Evolutionary conservation across 176 grass and related monocot species (phyloP).

Genomic region (Avena eriantha): DNA sequence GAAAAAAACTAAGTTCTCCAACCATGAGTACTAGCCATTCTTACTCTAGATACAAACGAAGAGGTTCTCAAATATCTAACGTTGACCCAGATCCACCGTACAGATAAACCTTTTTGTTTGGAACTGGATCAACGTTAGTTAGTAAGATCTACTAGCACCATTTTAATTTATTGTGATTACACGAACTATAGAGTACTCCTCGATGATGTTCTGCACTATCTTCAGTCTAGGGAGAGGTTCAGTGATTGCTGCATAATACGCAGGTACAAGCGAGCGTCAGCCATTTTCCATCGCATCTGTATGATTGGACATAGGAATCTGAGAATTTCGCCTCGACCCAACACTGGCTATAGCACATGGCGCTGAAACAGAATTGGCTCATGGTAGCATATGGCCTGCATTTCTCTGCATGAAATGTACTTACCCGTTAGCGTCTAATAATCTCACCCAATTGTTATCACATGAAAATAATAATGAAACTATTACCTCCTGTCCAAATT

Average conservation of each 20-base stretch:
- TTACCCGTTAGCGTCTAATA: not conserved
- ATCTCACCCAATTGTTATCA: not conserved
- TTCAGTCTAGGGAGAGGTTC: not conserved
- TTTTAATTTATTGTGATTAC: not conserved
- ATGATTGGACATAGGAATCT: not conserved
- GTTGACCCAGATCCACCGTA: no score
- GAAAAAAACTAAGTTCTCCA: no score
- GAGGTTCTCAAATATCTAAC: no score
- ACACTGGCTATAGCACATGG: constrained; percentile 1
- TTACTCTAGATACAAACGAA: no score
- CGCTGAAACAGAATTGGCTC: not conserved
- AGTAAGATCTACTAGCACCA: not conserved
- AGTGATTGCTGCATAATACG: not conserved
- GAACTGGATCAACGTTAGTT: no score
- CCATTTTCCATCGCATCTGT: not conserved
- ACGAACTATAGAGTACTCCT: not conserved
- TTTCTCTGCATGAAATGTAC: not conserved
- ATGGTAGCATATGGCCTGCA: not conserved
- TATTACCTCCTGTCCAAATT: no score
- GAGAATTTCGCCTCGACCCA: not conserved
- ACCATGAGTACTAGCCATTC: no score
- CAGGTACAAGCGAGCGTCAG: not conserved
- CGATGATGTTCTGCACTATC: not conserved
- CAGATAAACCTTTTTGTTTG: no score
- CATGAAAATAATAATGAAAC: not conserved